Conservation (phyloP, 2,329 filamentous ascomycete species). For the Colletotrichum camelliae region DNA sequence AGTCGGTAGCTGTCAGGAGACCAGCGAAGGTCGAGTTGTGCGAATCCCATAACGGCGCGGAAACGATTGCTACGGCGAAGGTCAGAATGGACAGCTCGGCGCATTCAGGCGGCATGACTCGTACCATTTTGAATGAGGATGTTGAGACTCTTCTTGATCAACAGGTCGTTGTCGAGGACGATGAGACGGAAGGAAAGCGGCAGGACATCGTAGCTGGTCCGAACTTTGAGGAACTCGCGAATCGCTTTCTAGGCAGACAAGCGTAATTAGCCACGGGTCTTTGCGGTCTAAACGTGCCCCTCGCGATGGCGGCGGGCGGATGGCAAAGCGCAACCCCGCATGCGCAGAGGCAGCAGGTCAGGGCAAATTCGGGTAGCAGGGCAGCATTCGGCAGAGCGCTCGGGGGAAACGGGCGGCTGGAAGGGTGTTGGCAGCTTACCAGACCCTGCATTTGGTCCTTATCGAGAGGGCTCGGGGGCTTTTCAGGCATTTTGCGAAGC, state of each 20-base stretch:
- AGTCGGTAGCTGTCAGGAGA: constrained; percentile 93
- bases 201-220: constrained; percentile 97
- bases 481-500: constrained; percentile 27
- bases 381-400: background rate
- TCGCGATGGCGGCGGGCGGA: constrained; percentile 3
- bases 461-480: constrained; percentile 66
- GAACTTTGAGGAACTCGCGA: constrained; percentile 93
- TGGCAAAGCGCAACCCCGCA: constrained; percentile 15
- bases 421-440: constrained; percentile 53
- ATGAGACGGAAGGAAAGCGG: constrained; percentile 96
- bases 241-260: constrained; percentile 73
- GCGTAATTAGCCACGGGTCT: constrained; percentile 8
- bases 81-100: constrained; percentile 17
- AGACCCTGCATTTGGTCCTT: constrained; percentile 80
- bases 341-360: background rate
- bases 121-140: constrained; percentile 95
- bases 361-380: background rate
- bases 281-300: background rate
- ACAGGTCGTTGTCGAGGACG: constrained; percentile 90
- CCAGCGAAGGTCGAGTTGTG: constrained; percentile 92
- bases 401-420: background rate
- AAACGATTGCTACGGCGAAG: constrained; percentile 79
- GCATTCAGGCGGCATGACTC: constrained; percentile 21
- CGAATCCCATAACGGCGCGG: constrained; percentile 96
- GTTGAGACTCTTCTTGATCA: constrained; percentile 96